Evolutionary conservation across 2,329 filamentous ascomycete species (phyloP).

Genomic region (Teratosphaeriaceae sp.): DNA sequence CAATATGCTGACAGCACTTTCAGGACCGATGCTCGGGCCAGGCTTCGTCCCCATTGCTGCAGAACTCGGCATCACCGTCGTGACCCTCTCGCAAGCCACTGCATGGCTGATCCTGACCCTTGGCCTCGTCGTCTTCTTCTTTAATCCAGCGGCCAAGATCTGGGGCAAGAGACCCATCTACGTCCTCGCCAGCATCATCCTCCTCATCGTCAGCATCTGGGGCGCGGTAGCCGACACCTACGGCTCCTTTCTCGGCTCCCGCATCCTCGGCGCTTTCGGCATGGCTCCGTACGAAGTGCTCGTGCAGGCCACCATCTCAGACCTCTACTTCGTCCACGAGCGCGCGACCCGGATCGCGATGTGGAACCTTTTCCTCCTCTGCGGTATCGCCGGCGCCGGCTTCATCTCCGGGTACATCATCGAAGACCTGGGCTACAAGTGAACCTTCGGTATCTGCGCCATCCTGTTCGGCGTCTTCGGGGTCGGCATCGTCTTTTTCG

Average conservation of each 20-base stretch:
- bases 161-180: conserved; percentile 45
- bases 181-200: conserved; percentile 40
- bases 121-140: conserved; percentile 43
- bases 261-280: conserved; percentile 42
- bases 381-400: conserved; percentile 33
- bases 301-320: conserved; percentile 43
- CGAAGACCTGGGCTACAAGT: conserved; percentile 32
- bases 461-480: conserved; percentile 31
- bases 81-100: conserved; percentile 39
- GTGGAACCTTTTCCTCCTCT: conserved; percentile 36
- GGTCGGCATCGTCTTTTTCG: conserved; percentile 24
- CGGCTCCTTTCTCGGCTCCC: conserved; percentile 40
- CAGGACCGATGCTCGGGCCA: conserved; percentile 47
- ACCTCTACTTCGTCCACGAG: conserved; percentile 39
- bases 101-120: conserved; percentile 45
- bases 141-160: conserved; percentile 46
- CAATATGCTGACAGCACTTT: no score
- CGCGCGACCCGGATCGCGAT: conserved; percentile 33
- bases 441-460: conserved; percentile 34
- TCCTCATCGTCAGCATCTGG: conserved; percentile 43
- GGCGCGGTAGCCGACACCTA: conserved; percentile 39
- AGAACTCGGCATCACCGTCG: conserved; percentile 39
- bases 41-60: conserved; percentile 43
- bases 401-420: conserved; percentile 37
- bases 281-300: conserved; percentile 48